Conservation (phyloP, 331 rosid species). For the Stylosanthes scabra region DNA sequence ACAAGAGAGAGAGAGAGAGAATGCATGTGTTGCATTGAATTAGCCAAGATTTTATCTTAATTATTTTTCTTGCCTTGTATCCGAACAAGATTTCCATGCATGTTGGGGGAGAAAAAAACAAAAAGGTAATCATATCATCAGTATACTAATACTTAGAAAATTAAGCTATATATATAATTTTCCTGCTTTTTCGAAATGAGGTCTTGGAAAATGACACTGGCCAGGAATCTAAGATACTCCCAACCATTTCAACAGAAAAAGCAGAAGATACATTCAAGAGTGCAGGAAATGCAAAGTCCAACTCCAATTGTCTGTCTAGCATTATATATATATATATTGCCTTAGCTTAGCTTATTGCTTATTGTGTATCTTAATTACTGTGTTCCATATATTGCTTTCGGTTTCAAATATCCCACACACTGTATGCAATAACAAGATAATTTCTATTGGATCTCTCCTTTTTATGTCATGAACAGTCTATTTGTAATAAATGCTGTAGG, state of each 20-base stretch:
- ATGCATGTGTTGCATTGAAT: too few species aligned
- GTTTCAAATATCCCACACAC: conserved; percentile 19
- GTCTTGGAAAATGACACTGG: conserved; percentile 29
- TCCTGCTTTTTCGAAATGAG: conserved; percentile 22
- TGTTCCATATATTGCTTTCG: conserved; percentile 31
- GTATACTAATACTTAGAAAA: not conserved
- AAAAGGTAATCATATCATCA: not conserved
- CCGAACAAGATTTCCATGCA: not conserved
- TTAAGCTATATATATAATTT: conserved; percentile 5
- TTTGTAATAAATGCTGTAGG: conserved; percentile 37
- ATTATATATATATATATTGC: too few species aligned
- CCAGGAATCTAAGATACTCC: conserved; percentile 37
- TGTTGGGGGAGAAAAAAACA: not conserved
- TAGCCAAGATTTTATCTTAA: not conserved
- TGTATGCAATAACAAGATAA: conserved; percentile 11
- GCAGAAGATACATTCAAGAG: conserved; percentile 35
- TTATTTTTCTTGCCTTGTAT: not conserved
- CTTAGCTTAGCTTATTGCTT: not conserved
- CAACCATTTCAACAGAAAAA: conserved; percentile 37
- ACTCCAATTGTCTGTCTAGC: conserved; percentile 17
- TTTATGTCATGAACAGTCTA: conserved; percentile 44
- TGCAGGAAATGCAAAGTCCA: conserved; percentile 32
- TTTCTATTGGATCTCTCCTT: conserved; percentile 50
- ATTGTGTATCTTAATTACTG: conserved; percentile 41
- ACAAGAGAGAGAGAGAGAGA: not conserved